These are phyloP conservation scores for Piromyces finnis DNA, from an alignment of 192 early-diverging fungal genomes.

Conservation along the genomic window DNA sequence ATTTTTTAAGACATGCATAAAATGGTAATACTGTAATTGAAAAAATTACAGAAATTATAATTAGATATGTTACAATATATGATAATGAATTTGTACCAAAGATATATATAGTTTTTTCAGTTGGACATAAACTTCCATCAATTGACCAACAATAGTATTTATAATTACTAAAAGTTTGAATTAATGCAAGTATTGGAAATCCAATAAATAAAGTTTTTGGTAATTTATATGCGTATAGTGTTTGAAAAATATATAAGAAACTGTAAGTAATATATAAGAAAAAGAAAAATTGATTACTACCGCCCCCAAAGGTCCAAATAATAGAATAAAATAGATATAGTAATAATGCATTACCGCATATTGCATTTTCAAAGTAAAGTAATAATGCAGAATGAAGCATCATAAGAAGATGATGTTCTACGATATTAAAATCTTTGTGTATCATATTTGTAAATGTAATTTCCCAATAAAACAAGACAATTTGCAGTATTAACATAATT, in stretches of 20 bases:
- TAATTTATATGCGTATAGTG: not conserved
- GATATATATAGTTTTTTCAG: not conserved
- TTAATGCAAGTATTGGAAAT: not conserved
- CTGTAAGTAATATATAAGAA: not conserved
- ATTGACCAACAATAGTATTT: not conserved
- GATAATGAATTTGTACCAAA: not conserved
- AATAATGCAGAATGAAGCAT: not conserved
- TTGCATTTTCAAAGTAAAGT: not conserved
- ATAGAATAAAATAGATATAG: not conserved
- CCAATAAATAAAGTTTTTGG: not conserved
- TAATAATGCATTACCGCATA: not conserved
- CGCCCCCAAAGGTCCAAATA: not conserved
- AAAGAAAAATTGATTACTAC: not conserved
- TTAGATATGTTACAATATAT: not conserved
- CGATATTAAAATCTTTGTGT: not conserved
- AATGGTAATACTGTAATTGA: not conserved
- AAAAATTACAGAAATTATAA: not conserved
- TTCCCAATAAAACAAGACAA: not conserved
- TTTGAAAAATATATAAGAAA: not conserved
- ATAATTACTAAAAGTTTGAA: not conserved
- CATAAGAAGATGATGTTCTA: not conserved
- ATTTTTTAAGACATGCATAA: not conserved
- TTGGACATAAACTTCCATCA: not conserved
- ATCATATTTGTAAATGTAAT: not conserved
- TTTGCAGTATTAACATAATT: not conserved